phyloP scores from a whole-genome alignment of 148 eudicot species.

The Hydrangea macrophylla region DNA sequence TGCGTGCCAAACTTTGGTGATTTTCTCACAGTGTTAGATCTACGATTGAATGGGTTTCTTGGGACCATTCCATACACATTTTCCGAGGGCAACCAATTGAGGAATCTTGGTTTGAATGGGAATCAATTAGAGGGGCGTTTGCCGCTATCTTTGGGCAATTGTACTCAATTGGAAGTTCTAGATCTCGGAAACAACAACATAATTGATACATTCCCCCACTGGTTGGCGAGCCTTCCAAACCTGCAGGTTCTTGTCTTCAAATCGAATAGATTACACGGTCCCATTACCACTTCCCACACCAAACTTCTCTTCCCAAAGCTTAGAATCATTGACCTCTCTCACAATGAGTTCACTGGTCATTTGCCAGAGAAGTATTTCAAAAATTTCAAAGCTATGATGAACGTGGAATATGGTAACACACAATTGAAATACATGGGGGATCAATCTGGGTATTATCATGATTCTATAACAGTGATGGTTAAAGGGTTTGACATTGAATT shows the following conservation, averaged over 20 bases:
- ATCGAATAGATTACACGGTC: conserved; percentile 6
- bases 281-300: not conserved
- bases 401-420: not conserved
- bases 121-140: conserved; percentile 3
- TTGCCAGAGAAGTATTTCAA: conserved; percentile 1
- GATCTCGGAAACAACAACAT: not conserved
- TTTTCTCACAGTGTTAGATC: not conserved
- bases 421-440: too few relatives aligned
- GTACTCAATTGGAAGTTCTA: not conserved
- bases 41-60: not conserved
- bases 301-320: conserved; percentile 4
- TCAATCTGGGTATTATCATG: too few relatives aligned
- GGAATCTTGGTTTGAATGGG: not conserved
- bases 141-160: conserved; percentile 8
- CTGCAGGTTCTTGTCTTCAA: conserved; percentile 10
- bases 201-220: not conserved
- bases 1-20: conserved; percentile 8
- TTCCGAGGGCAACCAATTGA: not conserved
- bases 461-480: too few relatives aligned
- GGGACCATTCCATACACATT: conserved; percentile 1
- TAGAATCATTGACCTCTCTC: conserved; percentile 11
- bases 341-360: not conserved
- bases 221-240: conserved; percentile 9
- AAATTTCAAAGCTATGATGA: not conserved
- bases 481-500: too few relatives aligned